Evolutionary conservation across 2,329 filamentous ascomycete genomes (phyloP).

Genomic region (Aspergillus ruber): DNA sequence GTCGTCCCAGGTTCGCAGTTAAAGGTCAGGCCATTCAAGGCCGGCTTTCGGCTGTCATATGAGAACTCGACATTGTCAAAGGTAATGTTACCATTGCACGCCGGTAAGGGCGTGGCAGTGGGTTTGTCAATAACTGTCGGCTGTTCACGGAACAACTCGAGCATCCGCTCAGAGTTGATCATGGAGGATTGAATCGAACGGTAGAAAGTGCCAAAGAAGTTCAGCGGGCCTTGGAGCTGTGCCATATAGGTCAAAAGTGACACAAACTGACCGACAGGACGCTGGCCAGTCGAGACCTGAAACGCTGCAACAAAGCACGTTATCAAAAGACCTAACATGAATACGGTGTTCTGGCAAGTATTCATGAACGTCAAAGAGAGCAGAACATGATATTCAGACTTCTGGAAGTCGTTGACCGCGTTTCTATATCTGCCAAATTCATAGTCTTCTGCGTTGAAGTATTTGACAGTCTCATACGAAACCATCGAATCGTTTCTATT

Average conservation of each 20-base stretch:
- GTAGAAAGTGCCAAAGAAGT: constrained; percentile 93
- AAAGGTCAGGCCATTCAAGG: constrained; percentile 76
- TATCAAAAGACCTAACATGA: constrained; percentile 67
- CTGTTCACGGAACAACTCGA: constrained; percentile 94
- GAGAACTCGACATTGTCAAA: constrained; percentile 88
- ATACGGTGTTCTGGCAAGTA: constrained; percentile 71
- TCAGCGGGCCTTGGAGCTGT: constrained; percentile 72
- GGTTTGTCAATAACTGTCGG: constrained; percentile 81
- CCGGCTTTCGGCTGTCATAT: constrained; percentile 80
- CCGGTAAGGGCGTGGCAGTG: constrained; percentile 54
- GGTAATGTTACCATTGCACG: constrained; percentile 72
- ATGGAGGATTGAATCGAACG: constrained; percentile 91
- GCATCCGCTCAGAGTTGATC: constrained; percentile 91
- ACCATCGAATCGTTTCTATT: constrained; percentile 85
- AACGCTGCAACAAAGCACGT: constrained; percentile 69
- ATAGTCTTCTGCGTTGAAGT: constrained; percentile 78
- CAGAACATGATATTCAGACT: constrained; percentile 68
- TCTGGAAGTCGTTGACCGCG: constrained; percentile 66
- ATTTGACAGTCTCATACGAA: constrained; percentile 94
- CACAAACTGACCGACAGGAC: constrained; percentile 65
- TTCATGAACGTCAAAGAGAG: constrained; percentile 75
- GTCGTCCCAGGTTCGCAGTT: constrained; percentile 83
- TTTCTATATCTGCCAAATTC: constrained; percentile 68
- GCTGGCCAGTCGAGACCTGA: constrained; percentile 63
- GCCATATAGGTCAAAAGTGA: constrained; percentile 68